Percentiles rank a stretch among this genome's conserved stretches.
phyloP scores from a whole-genome alignment of 177 flowering plant species.

The Telopea speciosissima region DNA sequence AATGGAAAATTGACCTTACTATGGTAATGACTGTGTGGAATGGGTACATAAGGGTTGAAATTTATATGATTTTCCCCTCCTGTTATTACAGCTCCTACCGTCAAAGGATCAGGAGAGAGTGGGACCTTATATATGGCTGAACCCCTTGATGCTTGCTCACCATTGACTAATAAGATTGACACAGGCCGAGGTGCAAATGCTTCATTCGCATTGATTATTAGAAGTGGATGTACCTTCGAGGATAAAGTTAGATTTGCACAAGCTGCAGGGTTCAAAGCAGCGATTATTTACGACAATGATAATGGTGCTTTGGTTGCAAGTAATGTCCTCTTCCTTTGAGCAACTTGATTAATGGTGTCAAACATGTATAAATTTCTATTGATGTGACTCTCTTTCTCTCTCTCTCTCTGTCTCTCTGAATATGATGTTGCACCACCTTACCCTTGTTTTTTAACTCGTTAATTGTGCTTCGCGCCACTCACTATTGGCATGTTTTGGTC shows the following conservation, averaged over 20 bases:
- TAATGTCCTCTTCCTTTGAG: constrained; percentile 19
- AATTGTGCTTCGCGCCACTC: too few species aligned
- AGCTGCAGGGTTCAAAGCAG: constrained; percentile 77
- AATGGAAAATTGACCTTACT: background rate
- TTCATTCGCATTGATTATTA: constrained; percentile 63
- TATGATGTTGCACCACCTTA: too few species aligned
- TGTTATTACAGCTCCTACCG: constrained; percentile 55
- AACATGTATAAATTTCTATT: too few species aligned
- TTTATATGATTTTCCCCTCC: too few species aligned
- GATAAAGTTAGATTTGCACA: constrained; percentile 88
- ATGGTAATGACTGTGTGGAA: background rate
- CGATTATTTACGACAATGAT: constrained; percentile 67
- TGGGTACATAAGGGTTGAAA: background rate
- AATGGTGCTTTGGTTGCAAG: constrained; percentile 69
- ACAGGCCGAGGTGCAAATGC: constrained; percentile 18
- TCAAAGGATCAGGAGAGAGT: constrained; percentile 56
- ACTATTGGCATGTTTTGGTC: too few species aligned
- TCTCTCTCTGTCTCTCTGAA: too few species aligned
- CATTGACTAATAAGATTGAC: constrained; percentile 40
- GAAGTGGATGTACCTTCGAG: constrained; percentile 91
- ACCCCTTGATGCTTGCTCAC: constrained; percentile 79
- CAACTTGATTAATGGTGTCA: background rate
- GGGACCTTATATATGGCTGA: constrained; percentile 68
- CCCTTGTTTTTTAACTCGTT: too few species aligned
- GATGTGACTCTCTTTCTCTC: too few species aligned